Conservation (phyloP, 169 alveolate genomes). For the Eimeria mitis region DNA sequence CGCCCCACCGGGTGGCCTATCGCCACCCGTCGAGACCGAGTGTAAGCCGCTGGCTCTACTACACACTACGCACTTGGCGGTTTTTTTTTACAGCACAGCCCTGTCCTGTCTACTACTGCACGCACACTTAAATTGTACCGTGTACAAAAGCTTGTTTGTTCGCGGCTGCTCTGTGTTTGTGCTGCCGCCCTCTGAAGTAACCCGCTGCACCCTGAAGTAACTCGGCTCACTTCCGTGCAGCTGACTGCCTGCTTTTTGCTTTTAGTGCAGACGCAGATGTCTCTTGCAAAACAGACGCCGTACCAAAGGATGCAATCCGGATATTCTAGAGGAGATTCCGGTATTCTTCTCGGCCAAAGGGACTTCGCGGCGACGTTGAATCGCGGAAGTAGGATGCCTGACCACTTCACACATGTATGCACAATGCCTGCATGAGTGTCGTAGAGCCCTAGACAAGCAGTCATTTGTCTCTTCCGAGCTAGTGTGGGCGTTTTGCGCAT, state of each 20-base stretch:
- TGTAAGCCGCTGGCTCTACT: background rate
- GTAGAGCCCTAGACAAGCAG: background rate
- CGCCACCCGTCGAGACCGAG: conserved; percentile 56
- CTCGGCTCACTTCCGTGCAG: background rate
- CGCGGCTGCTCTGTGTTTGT: background rate
- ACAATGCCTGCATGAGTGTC: background rate
- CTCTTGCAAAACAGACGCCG: conserved; percentile 60
- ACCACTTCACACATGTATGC: background rate
- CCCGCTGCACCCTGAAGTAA: background rate
- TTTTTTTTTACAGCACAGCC: background rate
- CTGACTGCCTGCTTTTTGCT: background rate
- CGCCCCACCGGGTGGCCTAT: conserved; percentile 52
- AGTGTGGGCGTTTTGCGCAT: background rate
- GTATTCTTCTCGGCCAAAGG: conserved; percentile 54
- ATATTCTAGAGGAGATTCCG: conserved; percentile 29
- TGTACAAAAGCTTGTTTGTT: background rate
- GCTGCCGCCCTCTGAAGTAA: background rate
- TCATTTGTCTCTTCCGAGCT: background rate
- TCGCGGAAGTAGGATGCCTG: conserved; percentile 22
- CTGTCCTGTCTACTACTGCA: background rate
- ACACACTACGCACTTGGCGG: background rate
- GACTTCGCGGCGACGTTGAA: conserved; percentile 58
- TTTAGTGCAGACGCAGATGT: conserved; percentile 59
- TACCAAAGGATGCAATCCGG: conserved; percentile 31
- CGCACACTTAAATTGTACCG: background rate